Evolutionary conservation across 2,329 filamentous ascomycete genomes (phyloP), one percentile per base, ranked within the genome.

Genomic region (Orbilia oligospora): DNA sequence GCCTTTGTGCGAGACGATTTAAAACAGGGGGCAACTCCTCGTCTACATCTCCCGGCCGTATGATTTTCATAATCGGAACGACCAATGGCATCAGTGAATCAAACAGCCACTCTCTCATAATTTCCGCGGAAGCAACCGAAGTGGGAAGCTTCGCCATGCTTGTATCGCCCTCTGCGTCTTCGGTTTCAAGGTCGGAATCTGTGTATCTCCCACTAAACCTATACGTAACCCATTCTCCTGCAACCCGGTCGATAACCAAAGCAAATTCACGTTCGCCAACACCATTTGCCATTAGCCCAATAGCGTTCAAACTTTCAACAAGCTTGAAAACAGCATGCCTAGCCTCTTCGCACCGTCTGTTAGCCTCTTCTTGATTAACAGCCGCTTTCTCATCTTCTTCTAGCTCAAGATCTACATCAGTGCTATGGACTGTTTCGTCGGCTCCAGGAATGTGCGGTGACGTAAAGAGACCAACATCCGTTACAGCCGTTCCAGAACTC

Each of bases 1-100:
- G 87, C 27, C 76, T 69, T 53, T 91, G 88, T 1, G 71, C 76
- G 10, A 79, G 56, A 9, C 76, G 71, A 30, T 53, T 70, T 16
- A 79, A 33, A 9, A 71, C 65, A 3, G 76, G 76, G 2, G 76
- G 70, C 18, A 75, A 24, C 18, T 79, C 65, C 18, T 71, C 61
- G 16, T 70, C 61, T 16, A 55, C 46, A 49, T 73, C 76, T 10
- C 70, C 70, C 2, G 76, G 71, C n/a, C 67, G 76, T 18, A 75
- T 73, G 9, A 79, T 71, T 12, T 66, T 73, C 76, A 79, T 73
- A n/a, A 79, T 49, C 16, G 76, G 73, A 9, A 56, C 48, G 14
- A 79, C 76, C 6, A 79, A 33, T 0, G 76, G 76, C 68, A 73
- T 56, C 8, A 79, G 65, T 5, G 76, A 70, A 12, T 70, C 76